These are phyloP conservation scores for Malassezia sp. DNA, from an alignment of 1,284 basidiomycete species.

Conservation along the genomic window DNA sequence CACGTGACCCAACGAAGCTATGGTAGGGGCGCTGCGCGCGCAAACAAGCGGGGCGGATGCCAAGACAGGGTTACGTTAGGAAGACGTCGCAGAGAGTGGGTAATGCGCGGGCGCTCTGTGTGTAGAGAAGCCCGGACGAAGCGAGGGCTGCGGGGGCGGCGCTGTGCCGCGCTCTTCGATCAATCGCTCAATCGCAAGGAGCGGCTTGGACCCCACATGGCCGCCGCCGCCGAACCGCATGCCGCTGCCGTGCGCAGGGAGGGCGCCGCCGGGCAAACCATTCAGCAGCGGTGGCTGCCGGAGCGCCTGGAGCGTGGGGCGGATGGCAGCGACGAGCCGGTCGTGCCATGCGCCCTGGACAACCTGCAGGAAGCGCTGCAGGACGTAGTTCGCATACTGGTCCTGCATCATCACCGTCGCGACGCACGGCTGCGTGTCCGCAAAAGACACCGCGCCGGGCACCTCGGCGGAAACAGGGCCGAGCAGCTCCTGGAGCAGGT, in stretches of 20 bases:
- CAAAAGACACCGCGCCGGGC: constrained; percentile 49
- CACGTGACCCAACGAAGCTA: no score
- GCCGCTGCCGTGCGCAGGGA: background rate
- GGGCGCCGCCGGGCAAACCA: no score
- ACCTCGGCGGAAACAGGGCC: constrained; percentile 55
- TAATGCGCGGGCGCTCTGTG: no score
- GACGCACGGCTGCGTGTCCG: constrained; percentile 11
- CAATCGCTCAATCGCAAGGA: constrained; percentile 28
- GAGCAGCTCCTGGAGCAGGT: constrained; percentile 71
- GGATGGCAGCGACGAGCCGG: constrained; percentile 20
- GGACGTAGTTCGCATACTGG: constrained; percentile 59
- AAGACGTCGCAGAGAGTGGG: no score
- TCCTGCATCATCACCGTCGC: constrained; percentile 67
- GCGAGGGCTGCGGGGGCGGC: no score
- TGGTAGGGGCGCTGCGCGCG: no score
- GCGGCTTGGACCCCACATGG: constrained; percentile 21
- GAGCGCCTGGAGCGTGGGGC: constrained; percentile 19
- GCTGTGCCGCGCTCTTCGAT: constrained; percentile 20
- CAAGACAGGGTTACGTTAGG: no score
- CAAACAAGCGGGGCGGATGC: no score
- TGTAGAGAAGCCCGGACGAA: no score
- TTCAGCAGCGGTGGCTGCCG: constrained; percentile 14
- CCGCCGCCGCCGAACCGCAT: constrained; percentile 12
- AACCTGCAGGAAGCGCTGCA: constrained; percentile 43
- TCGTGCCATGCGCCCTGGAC: constrained; percentile 22